These are phyloP conservation scores for Hevea brasiliensis DNA, from an alignment of 345 rosid species.

Conservation along the genomic window DNA sequence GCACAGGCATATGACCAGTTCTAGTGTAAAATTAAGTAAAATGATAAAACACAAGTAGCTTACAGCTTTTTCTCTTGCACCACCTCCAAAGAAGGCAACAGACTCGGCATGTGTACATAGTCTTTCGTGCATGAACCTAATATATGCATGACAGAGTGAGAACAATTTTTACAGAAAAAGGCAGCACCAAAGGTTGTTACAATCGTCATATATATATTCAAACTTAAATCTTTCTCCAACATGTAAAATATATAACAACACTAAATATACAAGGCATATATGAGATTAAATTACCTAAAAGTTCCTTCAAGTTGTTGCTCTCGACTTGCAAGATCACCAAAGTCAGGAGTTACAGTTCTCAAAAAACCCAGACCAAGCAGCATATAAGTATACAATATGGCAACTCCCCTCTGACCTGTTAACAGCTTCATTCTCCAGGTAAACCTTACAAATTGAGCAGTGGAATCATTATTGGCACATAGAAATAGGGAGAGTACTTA, in stretches of 20 bases:
- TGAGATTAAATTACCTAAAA: constrained; percentile 59
- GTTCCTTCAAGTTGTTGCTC: constrained; percentile 94
- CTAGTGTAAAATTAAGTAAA: constrained; percentile 7
- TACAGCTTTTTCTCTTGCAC: constrained; percentile 96
- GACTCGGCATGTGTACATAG: constrained; percentile 96
- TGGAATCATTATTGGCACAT: background rate
- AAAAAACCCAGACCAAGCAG: constrained; percentile 91
- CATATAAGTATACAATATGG: constrained; percentile 92
- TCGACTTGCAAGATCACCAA: constrained; percentile 81
- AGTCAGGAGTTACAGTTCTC: constrained; percentile 86
- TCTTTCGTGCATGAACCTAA: constrained; percentile 99
- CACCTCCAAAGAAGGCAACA: constrained; percentile 99
- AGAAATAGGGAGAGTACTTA: background rate
- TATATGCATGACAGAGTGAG: constrained; percentile 21
- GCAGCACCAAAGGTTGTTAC: background rate
- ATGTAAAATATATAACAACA: background rate
- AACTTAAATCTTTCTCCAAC: background rate
- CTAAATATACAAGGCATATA: constrained; percentile 15
- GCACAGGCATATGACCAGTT: too few species aligned
- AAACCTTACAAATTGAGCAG: constrained; percentile 52
- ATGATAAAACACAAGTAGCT: constrained; percentile 33
- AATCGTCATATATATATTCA: background rate
- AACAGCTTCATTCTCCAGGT: constrained; percentile 99
- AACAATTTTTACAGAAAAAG: constrained; percentile 13
- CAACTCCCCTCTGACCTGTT: constrained; percentile 94